A percentile compares a stretch with the other conserved stretches of the same genome.
Evolutionary conservation across 2,329 filamentous ascomycete genomes (phyloP).

Genomic region (Aphanoascus verrucosus): DNA sequence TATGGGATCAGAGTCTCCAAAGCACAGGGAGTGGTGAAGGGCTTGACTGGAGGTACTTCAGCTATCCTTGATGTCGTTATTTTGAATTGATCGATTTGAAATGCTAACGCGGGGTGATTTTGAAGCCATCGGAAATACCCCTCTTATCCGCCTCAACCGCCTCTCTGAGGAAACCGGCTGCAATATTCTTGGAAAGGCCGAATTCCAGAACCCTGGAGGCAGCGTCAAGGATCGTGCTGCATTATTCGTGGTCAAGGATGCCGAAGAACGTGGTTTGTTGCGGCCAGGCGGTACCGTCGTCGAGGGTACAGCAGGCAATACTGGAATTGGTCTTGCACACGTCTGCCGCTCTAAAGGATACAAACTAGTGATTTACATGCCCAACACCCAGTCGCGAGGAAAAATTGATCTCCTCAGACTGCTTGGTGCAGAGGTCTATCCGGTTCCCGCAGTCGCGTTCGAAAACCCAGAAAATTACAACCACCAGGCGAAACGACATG

Average conservation of each 20-base stretch:
- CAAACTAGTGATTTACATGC: conserved; percentile 98
- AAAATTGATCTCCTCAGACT: conserved; percentile 90
- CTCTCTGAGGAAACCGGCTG: conserved; percentile 87
- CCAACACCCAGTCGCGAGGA: conserved; percentile 93
- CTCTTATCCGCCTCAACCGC: conserved; percentile 77
- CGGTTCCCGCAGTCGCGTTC: conserved; percentile 89
- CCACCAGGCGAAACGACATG: conserved; percentile 83
- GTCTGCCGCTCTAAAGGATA: conserved; percentile 89
- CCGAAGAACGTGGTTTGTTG: conserved; percentile 76
- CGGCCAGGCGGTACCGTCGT: conserved; percentile 84
- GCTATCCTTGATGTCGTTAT: background rate
- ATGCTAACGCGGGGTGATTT: background rate
- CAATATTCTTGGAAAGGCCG: conserved; percentile 89
- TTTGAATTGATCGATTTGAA: background rate
- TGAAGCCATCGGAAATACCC: conserved; percentile 90
- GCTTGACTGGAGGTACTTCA: conserved; percentile 65
- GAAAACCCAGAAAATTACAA: conserved; percentile 97
- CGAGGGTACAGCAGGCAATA: conserved; percentile 95
- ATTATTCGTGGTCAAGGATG: conserved; percentile 85
- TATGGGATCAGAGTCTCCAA: conserved; percentile 64
- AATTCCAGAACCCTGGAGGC: conserved; percentile 97
- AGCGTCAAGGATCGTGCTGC: conserved; percentile 94
- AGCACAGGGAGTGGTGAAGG: conserved; percentile 67
- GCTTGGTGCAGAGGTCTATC: conserved; percentile 88
- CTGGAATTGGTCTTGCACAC: conserved; percentile 92